Conservation (phyloP, 2,329 filamentous ascomycete genomes). For the Penicillium hesseltinei region DNA sequence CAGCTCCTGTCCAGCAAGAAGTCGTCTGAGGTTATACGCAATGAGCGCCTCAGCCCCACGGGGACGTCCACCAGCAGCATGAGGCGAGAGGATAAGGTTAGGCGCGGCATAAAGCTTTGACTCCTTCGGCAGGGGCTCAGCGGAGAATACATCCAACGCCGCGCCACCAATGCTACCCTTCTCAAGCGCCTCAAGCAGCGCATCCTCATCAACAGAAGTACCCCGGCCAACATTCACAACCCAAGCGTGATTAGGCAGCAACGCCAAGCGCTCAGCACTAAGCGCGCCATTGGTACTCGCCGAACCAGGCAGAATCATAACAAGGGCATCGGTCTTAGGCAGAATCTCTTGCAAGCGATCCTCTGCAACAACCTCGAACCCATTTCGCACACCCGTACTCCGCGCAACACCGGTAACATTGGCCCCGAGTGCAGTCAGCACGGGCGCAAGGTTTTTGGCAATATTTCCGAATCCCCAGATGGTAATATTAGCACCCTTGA, state of each 20-base stretch:
- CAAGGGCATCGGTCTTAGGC: constrained; percentile 60
- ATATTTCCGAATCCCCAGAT: constrained; percentile 69
- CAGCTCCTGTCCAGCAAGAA: constrained; percentile 58
- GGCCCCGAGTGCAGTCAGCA: constrained; percentile 56
- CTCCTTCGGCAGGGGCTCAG: constrained; percentile 21
- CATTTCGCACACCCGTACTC: constrained; percentile 55
- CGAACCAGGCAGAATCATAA: constrained; percentile 64
- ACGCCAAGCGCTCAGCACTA: constrained; percentile 52
- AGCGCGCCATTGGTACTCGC: constrained; percentile 57
- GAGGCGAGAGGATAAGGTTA: constrained; percentile 23
- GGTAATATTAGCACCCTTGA: constrained; percentile 58
- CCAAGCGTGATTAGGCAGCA: constrained; percentile 53
- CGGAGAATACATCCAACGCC: constrained; percentile 24
- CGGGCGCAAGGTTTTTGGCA: constrained; percentile 59
- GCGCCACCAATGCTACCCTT: constrained; percentile 22
- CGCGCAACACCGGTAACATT: constrained; percentile 60
- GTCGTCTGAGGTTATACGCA: constrained; percentile 59
- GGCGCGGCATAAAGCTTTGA: constrained; percentile 24
- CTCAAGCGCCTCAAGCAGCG: constrained; percentile 20
- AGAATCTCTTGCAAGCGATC: constrained; percentile 55
- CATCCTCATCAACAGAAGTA: constrained; percentile 23
- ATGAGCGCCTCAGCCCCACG: constrained; percentile 57
- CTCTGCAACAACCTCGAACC: constrained; percentile 58
- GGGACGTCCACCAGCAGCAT: constrained; percentile 45
- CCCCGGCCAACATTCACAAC: constrained; percentile 25